Evolutionary conservation across 2,329 filamentous ascomycete genomes (phyloP), one percentile per base, ranked within the genome.

Genomic region (Didymella exigua): DNA sequence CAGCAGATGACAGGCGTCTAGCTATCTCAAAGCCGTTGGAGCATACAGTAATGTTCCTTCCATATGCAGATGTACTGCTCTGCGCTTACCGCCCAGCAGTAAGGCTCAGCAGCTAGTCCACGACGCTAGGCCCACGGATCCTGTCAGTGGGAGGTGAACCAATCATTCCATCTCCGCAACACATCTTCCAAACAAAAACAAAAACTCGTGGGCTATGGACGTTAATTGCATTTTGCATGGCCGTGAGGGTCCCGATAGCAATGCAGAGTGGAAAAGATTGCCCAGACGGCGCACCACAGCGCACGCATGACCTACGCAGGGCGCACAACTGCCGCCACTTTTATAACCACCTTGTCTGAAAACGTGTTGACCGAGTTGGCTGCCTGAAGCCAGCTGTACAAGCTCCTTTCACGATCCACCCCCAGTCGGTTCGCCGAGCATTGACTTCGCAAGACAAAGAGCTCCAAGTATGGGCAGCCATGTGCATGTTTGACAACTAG

Each of bases 401-500:
- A 30, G 23, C n/a, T 45, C 36, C 29, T 34, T 26, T 42, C 21
- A 50, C 14, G 36, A 31, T 47, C 41, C 46, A 55, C 36, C 13
- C 9, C 18, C 30, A n/a, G n/a, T 21, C 41, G 30, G 27, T 30
- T 19, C 2, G 14, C 14, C 14, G 42, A 34, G 11, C 19, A 16
- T 55, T 29, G 30, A 18, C 41, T 8, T 26, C 34, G 36, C 36
- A 33, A 47, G 41, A 55, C 41, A 55, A 46, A 49, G 41, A 50
- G 37, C 11, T 31, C 29, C 30, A n/a, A 34, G 29, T 24, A 46
- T 55, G 33, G n/a, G 34, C 27, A 41, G 41, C 34, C 47, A 55
- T 37, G 42, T 19, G 19, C 19, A 23, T 30, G 52, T 55, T 34
- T 55, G 41, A 55, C 41, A 16, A 10, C 24, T 30, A 30, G 52